Evolutionary conservation across 2,329 filamentous ascomycete species (phyloP).

Genomic region (Aspergillus ibericus): DNA sequence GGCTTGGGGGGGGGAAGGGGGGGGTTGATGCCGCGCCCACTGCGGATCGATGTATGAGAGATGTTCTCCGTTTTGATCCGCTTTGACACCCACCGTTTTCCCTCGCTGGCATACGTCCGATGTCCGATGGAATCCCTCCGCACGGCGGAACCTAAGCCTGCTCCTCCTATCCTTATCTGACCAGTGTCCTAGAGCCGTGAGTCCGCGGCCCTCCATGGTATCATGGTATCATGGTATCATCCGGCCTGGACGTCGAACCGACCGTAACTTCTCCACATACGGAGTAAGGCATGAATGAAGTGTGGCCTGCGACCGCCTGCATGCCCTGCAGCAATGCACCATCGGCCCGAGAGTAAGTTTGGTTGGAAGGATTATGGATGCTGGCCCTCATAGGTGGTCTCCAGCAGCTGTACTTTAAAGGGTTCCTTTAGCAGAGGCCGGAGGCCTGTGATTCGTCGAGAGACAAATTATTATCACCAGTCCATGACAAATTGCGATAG

Average conservation of each 20-base stretch:
- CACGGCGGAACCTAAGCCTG: not conserved
- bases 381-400: conserved; percentile 7
- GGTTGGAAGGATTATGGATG: conserved; percentile 6
- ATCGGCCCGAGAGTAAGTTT: conserved; percentile 21
- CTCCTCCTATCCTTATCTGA: not conserved
- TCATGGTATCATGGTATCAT: no score
- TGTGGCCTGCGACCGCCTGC: not conserved
- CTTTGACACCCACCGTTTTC: not conserved
- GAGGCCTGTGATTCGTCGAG: not conserved
- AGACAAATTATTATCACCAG: not conserved
- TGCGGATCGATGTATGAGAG: not conserved
- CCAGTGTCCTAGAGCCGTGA: not conserved
- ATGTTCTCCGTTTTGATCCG: not conserved
- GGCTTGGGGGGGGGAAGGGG: no score
- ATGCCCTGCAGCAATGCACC: conserved; percentile 20
- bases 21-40: not conserved
- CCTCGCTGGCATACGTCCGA: not conserved
- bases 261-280: not conserved
- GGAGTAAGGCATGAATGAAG: not conserved
- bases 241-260: not conserved
- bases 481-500: conserved; percentile 3
- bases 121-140: not conserved
- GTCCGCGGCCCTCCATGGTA: not conserved
- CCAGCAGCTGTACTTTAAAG: conserved; percentile 4
- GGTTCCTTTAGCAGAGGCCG: conserved; percentile 4